A percentile compares a stretch with the other conserved stretches of the same genome.
Conservation (phyloP, 2,329 filamentous ascomycete species). For the Rhinocladiella similis region DNA sequence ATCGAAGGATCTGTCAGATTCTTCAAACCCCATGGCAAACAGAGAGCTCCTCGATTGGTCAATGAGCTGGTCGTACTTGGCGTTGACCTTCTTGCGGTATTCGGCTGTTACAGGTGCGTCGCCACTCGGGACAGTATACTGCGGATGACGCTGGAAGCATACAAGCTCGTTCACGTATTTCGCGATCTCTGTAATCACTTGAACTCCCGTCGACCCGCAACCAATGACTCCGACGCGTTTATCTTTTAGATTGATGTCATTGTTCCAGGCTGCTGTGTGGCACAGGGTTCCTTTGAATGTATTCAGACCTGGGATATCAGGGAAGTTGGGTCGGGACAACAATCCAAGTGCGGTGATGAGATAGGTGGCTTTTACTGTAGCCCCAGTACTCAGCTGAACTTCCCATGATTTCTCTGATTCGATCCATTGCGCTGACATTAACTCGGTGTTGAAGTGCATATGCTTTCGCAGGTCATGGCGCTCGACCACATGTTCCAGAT, state of each 20-base stretch:
- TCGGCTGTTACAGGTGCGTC: constrained; percentile 1
- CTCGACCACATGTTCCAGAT: constrained; percentile 51
- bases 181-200: constrained; percentile 32
- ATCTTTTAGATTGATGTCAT: constrained; percentile 8
- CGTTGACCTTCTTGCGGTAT: constrained; percentile 30
- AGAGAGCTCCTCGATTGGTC: constrained; percentile 30
- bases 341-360: constrained; percentile 42
- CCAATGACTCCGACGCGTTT: constrained; percentile 43
- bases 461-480: constrained; percentile 47
- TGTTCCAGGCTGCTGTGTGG: constrained; percentile 46
- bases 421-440: constrained; percentile 44
- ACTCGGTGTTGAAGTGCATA: constrained; percentile 44
- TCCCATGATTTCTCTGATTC: constrained; percentile 41
- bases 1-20: constrained; percentile 23
- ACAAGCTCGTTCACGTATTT: constrained; percentile 32
- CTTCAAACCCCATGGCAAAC: constrained; percentile 20
- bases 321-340: constrained; percentile 39
- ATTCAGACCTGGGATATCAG: constrained; percentile 38
- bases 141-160: constrained; percentile 38
- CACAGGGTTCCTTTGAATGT: constrained; percentile 40
- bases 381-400: constrained; percentile 41
- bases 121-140: constrained; percentile 11
- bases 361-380: constrained; percentile 38
- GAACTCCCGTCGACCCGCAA: constrained; percentile 45
- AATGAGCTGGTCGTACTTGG: constrained; percentile 36